A percentile compares a stretch with the other conserved stretches of the same genome.
phyloP scores from a whole-genome alignment of 352 stramenopile genomes.

The Globisporangium middletonii region DNA sequence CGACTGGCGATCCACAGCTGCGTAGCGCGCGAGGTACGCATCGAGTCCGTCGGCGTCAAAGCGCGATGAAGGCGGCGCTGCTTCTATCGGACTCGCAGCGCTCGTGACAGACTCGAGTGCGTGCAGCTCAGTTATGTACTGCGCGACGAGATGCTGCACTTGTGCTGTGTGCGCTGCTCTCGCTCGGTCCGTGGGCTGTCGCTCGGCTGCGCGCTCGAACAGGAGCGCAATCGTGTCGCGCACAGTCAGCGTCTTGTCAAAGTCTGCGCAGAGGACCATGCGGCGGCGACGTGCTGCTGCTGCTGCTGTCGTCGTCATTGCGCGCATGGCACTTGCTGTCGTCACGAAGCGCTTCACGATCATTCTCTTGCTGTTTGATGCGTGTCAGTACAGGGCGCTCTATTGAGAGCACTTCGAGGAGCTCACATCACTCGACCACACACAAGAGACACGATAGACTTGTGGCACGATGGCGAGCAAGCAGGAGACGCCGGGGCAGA shows the following conservation, averaged over 20 bases:
- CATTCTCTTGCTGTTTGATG: neutral
- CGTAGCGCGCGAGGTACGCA: conserved; percentile 38
- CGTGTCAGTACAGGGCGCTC: neutral
- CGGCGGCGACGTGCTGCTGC: neutral
- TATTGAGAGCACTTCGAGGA: neutral
- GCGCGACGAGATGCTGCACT: conserved; percentile 25
- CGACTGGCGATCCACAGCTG: conserved; percentile 37
- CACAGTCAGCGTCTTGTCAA: conserved; percentile 66
- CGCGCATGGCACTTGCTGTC: neutral
- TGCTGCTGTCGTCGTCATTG: neutral
- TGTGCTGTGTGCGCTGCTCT: conserved; percentile 10
- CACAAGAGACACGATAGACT: neutral
- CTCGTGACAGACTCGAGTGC: conserved; percentile 4
- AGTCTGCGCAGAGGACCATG: conserved; percentile 59
- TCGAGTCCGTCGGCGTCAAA: conserved; percentile 34
- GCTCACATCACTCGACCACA: neutral
- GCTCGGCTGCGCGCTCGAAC: conserved; percentile 24
- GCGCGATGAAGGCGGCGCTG: neutral
- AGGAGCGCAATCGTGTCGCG: conserved; percentile 54
- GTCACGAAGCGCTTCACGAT: neutral
- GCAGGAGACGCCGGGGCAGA: conserved; percentile 66
- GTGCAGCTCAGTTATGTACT: conserved; percentile 28
- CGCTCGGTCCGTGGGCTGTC: neutral
- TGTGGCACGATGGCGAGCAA: conserved; percentile 31
- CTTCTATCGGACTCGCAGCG: neutral